These are phyloP conservation scores for Colletotrichum orbiculare DNA, from an alignment of 2,329 filamentous ascomycete species.

Conservation along the genomic window DNA sequence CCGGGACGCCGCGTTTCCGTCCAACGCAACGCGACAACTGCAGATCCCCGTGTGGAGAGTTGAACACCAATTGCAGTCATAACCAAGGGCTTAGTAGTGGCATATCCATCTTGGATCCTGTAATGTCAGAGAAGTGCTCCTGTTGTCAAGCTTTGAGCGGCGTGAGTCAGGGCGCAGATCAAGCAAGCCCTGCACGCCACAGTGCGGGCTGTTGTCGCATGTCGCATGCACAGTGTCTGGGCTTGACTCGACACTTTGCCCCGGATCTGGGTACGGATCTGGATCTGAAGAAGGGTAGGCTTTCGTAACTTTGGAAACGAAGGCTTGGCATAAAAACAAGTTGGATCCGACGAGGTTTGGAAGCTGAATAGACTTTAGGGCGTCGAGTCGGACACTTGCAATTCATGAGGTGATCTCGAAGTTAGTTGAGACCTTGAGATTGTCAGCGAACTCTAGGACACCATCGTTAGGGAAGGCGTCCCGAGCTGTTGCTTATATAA, in stretches of 20 bases:
- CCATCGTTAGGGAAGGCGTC: no score
- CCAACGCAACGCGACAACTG: conserved; percentile 15
- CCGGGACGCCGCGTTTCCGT: conserved; percentile 29
- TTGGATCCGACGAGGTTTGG: conserved; percentile 12
- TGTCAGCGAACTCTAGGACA: neutral
- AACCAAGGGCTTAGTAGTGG: conserved; percentile 12
- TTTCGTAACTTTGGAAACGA: conserved; percentile 16
- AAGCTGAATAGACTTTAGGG: conserved; percentile 6
- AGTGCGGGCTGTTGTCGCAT: conserved; percentile 12
- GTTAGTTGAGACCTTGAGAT: conserved; percentile 7
- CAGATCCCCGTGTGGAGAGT: conserved; percentile 35
- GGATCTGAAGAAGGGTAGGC: neutral
- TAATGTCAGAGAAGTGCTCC: conserved; percentile 34
- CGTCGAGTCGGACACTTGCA: neutral
- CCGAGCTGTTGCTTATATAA: no score
- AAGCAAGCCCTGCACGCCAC: conserved; percentile 8
- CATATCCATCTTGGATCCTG: conserved; percentile 21
- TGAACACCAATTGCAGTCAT: conserved; percentile 21
- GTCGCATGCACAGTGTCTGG: conserved; percentile 22
- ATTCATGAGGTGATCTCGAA: conserved; percentile 13
- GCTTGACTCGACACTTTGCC: conserved; percentile 28
- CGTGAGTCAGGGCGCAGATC: conserved; percentile 26
- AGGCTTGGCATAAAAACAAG: conserved; percentile 17
- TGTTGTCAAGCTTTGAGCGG: conserved; percentile 23
- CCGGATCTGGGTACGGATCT: conserved; percentile 13